Evolutionary conservation across 768 basidiomycete species (phyloP), one percentile per base, ranked within the genome.

Genomic region (Kwoniella mangroviensis): DNA sequence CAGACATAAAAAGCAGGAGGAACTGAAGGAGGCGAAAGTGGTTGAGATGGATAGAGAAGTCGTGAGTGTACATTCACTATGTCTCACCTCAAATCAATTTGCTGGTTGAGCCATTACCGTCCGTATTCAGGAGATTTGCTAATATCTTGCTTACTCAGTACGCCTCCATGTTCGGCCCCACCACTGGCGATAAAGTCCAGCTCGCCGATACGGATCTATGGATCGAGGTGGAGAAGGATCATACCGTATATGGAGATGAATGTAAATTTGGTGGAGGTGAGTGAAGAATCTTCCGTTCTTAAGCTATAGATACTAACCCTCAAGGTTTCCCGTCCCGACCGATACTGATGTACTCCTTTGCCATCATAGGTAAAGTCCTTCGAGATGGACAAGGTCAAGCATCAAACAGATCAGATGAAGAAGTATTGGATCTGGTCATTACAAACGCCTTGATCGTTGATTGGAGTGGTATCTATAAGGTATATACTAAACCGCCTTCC

Each of bases 301-400:
- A 9, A 13, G 24, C 45, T 15, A 52, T n/a, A n/a, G n/a, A n/a
- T n/a, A n/a, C n/a, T n/a, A n/a, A n/a, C n/a, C n/a, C n/a, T n/a
- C n/a, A n/a, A n/a, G n/a, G n/a, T n/a, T n/a, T n/a, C n/a, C n/a
- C n/a, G n/a, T n/a, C n/a, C n/a, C n/a, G n/a, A n/a, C n/a, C n/a
- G n/a, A n/a, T 24, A 43, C 55, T 10, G 52, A 49, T 19, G 57
- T 51, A 57, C 43, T 60, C 57, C 4, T 19, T 2, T 58, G 13
- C 28, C n/a, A 64, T 53, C n/a, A 15, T 6, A 93, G 92, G 94
- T 19, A 98, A 98, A 84, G 88, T 90, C 1, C 92, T 98, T 62
- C 90, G 96, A 24, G 97, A 98, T 77, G 97, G 97, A 5, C 96
- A 97, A 92, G 97, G 95, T 9, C 95, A 98, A 81, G 90, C 90